Evolutionary conservation across 169 alveolate genomes (phyloP).

Genomic region (Plasmodium blacklocki): DNA sequence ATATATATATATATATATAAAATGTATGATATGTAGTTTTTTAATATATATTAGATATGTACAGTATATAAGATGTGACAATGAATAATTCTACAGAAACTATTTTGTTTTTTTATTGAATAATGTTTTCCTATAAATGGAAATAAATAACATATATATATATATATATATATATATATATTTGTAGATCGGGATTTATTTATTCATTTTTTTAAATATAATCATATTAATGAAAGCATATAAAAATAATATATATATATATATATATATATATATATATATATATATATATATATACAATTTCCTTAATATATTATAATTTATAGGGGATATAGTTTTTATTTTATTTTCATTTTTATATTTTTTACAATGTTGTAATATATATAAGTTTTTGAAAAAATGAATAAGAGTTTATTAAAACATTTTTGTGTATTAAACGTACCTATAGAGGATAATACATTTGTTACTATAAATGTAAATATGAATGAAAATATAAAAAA

Average conservation of each 20-base stretch:
- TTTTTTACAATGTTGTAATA: neutral
- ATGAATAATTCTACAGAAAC: too few species aligned
- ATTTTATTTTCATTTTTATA: neutral
- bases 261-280: too few species aligned
- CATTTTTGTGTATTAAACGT: conserved; percentile 42
- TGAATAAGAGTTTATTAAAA: conserved; percentile 26
- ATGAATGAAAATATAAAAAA: neutral
- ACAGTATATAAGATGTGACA: too few species aligned
- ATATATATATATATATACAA: neutral
- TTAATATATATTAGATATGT: too few species aligned
- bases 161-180: too few species aligned
- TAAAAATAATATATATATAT: neutral
- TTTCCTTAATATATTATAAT: conserved; percentile 6
- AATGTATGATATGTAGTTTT: too few species aligned
- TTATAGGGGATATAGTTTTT: neutral
- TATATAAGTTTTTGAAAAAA: conserved; percentile 20
- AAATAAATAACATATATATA: too few species aligned
- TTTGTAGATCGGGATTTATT: too few species aligned
- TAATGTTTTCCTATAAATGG: too few species aligned
- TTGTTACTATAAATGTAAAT: conserved; percentile 52
- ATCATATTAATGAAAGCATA: neutral
- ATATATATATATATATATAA: too few species aligned
- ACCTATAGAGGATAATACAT: conserved; percentile 46
- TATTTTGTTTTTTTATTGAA: too few species aligned
- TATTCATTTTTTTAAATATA: too few species aligned